These are phyloP conservation scores for Nepenthes alata DNA, from an alignment of 179 eudicot genomes.

Conservation along the genomic window DNA sequence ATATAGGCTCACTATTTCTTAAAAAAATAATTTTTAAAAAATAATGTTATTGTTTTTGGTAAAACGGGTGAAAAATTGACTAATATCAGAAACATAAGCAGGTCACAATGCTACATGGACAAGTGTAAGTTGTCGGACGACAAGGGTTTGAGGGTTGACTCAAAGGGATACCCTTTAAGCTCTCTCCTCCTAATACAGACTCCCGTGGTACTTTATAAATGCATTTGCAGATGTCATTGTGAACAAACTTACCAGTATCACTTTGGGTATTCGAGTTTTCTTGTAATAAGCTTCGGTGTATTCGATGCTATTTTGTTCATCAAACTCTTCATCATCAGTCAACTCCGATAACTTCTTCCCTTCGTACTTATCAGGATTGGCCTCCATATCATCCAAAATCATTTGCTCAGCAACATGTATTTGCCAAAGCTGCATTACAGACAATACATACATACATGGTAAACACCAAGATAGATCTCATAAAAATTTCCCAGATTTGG, in stretches of 20 bases:
- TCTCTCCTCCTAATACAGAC: no score
- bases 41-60: no score
- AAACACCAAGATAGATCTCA: not conserved
- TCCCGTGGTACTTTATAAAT: not conserved
- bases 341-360: slow-evolving; percentile 62
- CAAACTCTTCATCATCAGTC: slow-evolving; percentile 75
- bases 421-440: slow-evolving; percentile 68
- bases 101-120: no score
- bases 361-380: slow-evolving; percentile 68
- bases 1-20: no score
- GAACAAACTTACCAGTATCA: slow-evolving; percentile 43
- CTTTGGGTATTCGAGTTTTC: slow-evolving; percentile 40
- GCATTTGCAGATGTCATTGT: not conserved
- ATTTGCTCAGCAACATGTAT: slow-evolving; percentile 88
- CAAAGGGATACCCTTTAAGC: no score
- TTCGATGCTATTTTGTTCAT: slow-evolving; percentile 59
- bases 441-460: not conserved
- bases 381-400: slow-evolving; percentile 83
- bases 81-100: not conserved
- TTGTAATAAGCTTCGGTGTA: slow-evolving; percentile 46
- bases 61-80: no score
- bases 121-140: no score
- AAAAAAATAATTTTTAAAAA: no score
- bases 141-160: no score
- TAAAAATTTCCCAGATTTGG: not conserved